Evolutionary conservation across 257 asterid species (phyloP).

Genomic region (Verbascum thapsus): DNA sequence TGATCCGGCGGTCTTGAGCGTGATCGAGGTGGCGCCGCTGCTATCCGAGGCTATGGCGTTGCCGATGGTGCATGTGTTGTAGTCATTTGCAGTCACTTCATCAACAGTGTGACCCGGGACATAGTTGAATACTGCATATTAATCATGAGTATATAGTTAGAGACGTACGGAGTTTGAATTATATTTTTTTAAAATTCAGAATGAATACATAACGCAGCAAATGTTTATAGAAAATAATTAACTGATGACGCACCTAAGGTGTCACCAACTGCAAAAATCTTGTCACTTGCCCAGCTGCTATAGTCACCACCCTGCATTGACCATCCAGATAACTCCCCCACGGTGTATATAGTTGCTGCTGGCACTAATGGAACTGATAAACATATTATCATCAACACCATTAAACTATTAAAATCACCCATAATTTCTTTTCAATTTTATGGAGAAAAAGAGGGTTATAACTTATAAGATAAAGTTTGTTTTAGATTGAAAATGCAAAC

Average conservation of each 20-base stretch:
- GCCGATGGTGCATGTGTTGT: conserved; percentile 57
- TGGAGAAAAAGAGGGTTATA: no score
- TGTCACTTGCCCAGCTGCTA: conserved; percentile 56
- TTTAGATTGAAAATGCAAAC: conserved; percentile 29
- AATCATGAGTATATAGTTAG: no score
- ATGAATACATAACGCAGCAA: no score
- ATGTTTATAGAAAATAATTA: no score
- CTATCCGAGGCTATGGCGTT: conserved; percentile 68
- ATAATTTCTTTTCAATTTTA: no score
- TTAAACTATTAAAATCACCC: conserved; percentile 38
- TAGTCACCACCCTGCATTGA: conserved; percentile 59
- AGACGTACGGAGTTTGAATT: no score
- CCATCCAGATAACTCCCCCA: conserved; percentile 87
- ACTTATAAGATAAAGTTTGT: neutral
- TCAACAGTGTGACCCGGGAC: conserved; percentile 69
- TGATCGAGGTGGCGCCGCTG: conserved; percentile 69
- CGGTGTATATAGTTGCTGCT: conserved; percentile 56
- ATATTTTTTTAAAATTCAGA: neutral
- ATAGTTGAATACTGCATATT: conserved; percentile 70
- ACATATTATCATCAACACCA: conserved; percentile 35
- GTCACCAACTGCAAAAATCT: conserved; percentile 67
- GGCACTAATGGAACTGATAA: conserved; percentile 27
- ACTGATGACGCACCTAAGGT: no score
- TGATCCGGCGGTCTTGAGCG: conserved; percentile 58
- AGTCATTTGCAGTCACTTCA: conserved; percentile 66